These are phyloP conservation scores for Casuarina cunninghamiana DNA, from an alignment of 306 rosid genomes.

Conservation along the genomic window DNA sequence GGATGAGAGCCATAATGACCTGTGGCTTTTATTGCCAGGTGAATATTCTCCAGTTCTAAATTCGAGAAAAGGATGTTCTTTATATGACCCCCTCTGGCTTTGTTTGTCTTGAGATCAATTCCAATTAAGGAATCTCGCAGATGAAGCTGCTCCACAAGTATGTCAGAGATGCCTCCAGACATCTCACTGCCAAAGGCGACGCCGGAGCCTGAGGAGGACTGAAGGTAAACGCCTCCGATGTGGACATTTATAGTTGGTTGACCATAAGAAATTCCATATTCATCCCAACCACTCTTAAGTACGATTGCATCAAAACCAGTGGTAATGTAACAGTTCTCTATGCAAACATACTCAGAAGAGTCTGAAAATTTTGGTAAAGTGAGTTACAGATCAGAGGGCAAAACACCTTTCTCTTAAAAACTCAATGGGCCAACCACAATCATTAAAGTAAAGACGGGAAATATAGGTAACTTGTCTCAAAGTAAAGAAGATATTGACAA, in stretches of 20 bases:
- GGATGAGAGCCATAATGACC: constrained; percentile 61
- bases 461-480: background rate
- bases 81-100: constrained; percentile 65
- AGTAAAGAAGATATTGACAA: constrained; percentile 2
- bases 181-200: constrained; percentile 64
- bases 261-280: constrained; percentile 55
- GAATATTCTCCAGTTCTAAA: constrained; percentile 34
- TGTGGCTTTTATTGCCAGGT: constrained; percentile 39
- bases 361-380: constrained; percentile 35
- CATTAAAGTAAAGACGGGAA: background rate
- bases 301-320: constrained; percentile 58
- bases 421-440: background rate
- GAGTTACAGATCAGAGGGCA: background rate
- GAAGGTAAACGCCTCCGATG: constrained; percentile 43
- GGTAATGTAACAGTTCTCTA: constrained; percentile 56
- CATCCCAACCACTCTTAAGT: constrained; percentile 79
- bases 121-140: constrained; percentile 44
- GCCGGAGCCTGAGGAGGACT: constrained; percentile 53
- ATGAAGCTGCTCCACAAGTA: constrained; percentile 38
- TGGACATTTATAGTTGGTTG: constrained; percentile 48
- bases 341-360: constrained; percentile 60
- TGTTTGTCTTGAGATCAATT: constrained; percentile 51
- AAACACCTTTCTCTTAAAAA: background rate
- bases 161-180: constrained; percentile 63
- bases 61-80: constrained; percentile 39